Base-by-base conservation (phyloP, 1,284 basidiomycete genomes). In the Ceratobasidium sp. region DNA sequence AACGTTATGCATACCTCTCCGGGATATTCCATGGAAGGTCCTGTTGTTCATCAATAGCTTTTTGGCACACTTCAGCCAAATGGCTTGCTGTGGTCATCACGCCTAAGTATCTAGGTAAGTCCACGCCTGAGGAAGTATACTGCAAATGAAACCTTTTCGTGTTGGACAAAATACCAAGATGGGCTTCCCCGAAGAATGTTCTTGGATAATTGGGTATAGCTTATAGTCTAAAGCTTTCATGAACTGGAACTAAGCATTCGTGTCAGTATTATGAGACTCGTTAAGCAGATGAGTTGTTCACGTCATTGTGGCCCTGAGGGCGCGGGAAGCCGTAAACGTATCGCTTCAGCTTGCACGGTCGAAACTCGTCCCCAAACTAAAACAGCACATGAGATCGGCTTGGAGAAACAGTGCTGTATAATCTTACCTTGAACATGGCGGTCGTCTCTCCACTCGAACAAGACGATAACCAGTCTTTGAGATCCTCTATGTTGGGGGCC, bases 281-380 rank as follows among this genome's bases (percentile, higher is more conserved):
- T 2, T 3, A 2, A 42, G 4, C 42, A 42, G 17, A 44, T 6
- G 28, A 66, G 9, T 3, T 20, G 20, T 56, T 61, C 17, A 68
- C 75, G n/a, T 83, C 83, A 50, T 76, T 79, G 82, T 84, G 73
- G 40, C 75, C 75, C 20, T 56, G 52, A 17, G 75, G 75, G 40
- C 90, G 89, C 26, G 86, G 84, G 66, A 92, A 86, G 1, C 92
- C 91, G 77, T 93, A 88, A 1, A 96, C 92, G 80, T 91, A 87
- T 77, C 92, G 90, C 3, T 88, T 90, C 2, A 98, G 87, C 79
- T 91, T 92, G 84, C 95, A 96, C 0, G 96, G 95, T 26, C 96
- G 89, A 83, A 90, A 97, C 77, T 95, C 93, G 81, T 98, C 96
- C 1, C 94, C 96, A 81, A 98, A 98, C 95, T 97, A 82, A 17